Evolutionary conservation across 768 basidiomycete species (phyloP).

Genomic region (Trametes gibbosa): DNA sequence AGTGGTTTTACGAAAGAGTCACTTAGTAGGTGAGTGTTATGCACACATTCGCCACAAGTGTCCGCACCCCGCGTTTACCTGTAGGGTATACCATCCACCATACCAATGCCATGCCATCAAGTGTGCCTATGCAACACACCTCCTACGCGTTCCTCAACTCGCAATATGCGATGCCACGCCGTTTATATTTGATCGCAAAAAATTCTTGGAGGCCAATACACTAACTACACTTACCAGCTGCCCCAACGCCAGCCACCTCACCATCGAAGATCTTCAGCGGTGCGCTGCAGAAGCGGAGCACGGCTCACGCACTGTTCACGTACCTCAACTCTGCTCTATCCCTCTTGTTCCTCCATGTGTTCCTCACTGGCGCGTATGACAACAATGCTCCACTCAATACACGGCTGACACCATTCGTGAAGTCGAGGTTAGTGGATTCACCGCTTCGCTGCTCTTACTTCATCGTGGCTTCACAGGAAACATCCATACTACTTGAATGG

Average conservation of each 20-base stretch:
- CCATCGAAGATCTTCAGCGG: constrained; percentile 46
- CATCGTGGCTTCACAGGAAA: constrained; percentile 43
- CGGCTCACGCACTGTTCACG: constrained; percentile 41
- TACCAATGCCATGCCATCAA: no score
- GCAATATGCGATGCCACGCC: no score
- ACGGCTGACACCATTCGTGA: constrained; percentile 56
- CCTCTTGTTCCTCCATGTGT: constrained; percentile 43
- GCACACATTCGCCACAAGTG: not conserved
- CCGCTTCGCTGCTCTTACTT: not conserved
- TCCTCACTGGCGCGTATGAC: constrained; percentile 37
- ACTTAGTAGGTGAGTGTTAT: constrained; percentile 52
- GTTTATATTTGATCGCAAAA: not conserved
- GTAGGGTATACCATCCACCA: no score
- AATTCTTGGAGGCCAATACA: constrained; percentile 14
- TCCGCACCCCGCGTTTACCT: no score
- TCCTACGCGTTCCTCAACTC: no score
- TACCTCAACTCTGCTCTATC: constrained; percentile 48
- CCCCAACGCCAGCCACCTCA: constrained; percentile 48
- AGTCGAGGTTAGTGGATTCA: constrained; percentile 52
- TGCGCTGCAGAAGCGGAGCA: constrained; percentile 47
- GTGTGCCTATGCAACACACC: no score
- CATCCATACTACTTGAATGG: constrained; percentile 76
- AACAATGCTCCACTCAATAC: constrained; percentile 34
- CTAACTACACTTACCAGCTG: constrained; percentile 29
- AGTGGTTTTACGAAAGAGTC: constrained; percentile 54